Evolutionary conservation across 176 grass and related monocot species (phyloP).

Genomic region (Zea mays): DNA sequence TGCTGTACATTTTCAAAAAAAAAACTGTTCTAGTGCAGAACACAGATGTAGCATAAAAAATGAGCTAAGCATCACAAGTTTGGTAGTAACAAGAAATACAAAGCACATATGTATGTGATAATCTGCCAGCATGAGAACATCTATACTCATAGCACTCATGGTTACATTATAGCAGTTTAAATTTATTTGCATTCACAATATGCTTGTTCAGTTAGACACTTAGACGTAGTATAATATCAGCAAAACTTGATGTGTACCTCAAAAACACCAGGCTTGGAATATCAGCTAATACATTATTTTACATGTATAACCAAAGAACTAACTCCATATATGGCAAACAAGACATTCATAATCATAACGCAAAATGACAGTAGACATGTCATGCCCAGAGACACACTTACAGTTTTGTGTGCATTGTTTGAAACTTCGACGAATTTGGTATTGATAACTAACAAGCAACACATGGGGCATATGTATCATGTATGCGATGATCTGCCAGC

Average conservation of each 20-base stretch:
- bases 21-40: constrained; percentile 10
- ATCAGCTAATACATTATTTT: neutral
- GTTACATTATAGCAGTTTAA: neutral
- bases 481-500: neutral
- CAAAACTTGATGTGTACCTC: neutral
- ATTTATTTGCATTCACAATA: constrained; percentile 13
- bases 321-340: constrained; percentile 15
- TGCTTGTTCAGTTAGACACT: neutral
- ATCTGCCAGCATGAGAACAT: neutral
- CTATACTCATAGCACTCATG: neutral
- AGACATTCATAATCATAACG: neutral
- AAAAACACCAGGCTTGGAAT: neutral
- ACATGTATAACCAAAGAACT: constrained; percentile 4
- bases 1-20: no score
- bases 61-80: constrained; percentile 19
- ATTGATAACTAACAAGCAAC: constrained; percentile 8
- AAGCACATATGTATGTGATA: neutral
- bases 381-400: neutral
- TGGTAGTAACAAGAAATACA: neutral
- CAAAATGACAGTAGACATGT: neutral
- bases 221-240: neutral
- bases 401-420: neutral
- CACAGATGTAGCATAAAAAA: neutral
- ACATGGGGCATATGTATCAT: neutral
- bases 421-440: constrained; percentile 3